Conservation (phyloP, 768 basidiomycete genomes). For the Porpolomopsis calyptriformis region DNA sequence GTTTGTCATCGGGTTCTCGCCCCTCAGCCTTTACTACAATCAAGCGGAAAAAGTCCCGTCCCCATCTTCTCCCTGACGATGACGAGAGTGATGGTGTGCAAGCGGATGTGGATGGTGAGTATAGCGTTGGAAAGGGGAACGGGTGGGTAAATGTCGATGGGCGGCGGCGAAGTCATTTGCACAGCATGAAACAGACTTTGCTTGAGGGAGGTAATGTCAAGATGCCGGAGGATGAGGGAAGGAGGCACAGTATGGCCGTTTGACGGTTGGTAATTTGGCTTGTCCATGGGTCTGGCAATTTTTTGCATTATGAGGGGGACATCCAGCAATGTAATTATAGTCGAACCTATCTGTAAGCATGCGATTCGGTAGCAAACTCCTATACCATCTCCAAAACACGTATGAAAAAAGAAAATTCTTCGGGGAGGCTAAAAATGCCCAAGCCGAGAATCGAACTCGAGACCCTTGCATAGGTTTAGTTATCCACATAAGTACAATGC, state of each 20-base stretch:
- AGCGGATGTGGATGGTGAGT: conserved; percentile 50
- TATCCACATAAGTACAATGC: conserved; percentile 52
- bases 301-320: background rate
- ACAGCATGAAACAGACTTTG: conserved; percentile 11
- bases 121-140: conserved; percentile 16
- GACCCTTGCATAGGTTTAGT: conserved; percentile 40
- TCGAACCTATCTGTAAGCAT: no score
- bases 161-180: conserved; percentile 20
- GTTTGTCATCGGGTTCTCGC: conserved; percentile 12
- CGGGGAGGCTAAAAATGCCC: conserved; percentile 39
- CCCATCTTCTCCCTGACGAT: conserved; percentile 34
- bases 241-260: conserved; percentile 60
- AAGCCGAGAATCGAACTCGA: conserved; percentile 46
- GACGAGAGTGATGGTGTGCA: conserved; percentile 60
- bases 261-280: no score
- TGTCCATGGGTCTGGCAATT: no score
- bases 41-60: conserved; percentile 46
- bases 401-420: no score
- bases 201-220: conserved; percentile 16
- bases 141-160: conserved; percentile 49
- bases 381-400: no score
- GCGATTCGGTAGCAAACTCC: no score
- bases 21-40: conserved; percentile 18
- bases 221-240: conserved; percentile 38
- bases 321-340: background rate